Evolutionary conservation across 495 filamentous ascomycete genomes (phyloP).

Genomic region (Xylaria telfairii): DNA sequence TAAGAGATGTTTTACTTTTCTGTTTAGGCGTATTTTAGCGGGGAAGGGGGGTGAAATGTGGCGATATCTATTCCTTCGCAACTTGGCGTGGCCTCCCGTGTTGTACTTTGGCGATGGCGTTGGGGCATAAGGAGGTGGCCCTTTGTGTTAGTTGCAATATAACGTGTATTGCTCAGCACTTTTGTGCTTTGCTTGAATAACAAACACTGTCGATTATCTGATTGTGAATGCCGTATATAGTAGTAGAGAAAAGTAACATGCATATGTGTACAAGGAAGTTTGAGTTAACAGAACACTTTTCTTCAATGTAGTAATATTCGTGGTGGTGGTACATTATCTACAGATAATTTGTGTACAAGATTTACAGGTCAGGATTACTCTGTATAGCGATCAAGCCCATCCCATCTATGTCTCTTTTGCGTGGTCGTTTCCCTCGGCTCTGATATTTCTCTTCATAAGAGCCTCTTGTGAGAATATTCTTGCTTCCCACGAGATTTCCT

Average conservation of each 20-base stretch:
- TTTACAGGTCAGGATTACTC: conserved; percentile 13
- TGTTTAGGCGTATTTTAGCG: neutral
- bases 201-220: no score
- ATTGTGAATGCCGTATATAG: no score
- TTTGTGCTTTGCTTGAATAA: neutral
- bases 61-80: neutral
- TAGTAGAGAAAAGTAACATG: neutral
- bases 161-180: neutral
- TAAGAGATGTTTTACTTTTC: neutral
- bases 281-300: neutral
- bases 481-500: neutral
- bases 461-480: neutral
- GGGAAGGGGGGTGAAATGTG: neutral
- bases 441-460: neutral
- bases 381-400: neutral
- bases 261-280: neutral
- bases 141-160: neutral
- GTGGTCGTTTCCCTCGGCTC: neutral
- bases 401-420: neutral
- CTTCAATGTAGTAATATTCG: neutral
- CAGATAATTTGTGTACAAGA: conserved; percentile 28
- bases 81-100: conserved; percentile 9
- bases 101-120: neutral
- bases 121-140: neutral
- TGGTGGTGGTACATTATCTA: conserved; percentile 26